Evolutionary conservation across 2,329 filamentous ascomycete genomes (phyloP).

Genomic region (Talaromyces funiculosus): DNA sequence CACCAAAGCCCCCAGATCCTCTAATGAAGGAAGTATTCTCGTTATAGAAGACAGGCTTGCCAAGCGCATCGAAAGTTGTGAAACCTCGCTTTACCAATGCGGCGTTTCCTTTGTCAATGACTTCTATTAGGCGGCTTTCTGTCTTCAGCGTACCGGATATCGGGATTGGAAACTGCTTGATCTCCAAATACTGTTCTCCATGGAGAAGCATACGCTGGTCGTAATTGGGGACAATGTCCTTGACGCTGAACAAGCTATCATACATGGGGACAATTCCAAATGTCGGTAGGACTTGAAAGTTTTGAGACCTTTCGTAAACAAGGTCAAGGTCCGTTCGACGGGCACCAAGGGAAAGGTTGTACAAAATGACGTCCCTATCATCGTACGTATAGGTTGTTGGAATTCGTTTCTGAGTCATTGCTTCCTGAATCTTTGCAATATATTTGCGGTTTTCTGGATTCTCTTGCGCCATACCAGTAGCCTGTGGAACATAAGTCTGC

Average conservation of each 20-base stretch:
- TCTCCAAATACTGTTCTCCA: constrained; percentile 95
- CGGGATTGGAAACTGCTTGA: constrained; percentile 85
- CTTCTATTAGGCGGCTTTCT: constrained; percentile 78
- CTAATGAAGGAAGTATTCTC: constrained; percentile 87
- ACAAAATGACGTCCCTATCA: constrained; percentile 85
- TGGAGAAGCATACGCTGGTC: constrained; percentile 97
- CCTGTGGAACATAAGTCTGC: too few species aligned
- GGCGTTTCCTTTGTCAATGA: constrained; percentile 89
- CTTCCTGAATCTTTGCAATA: constrained; percentile 69
- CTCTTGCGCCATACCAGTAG: constrained; percentile 34
- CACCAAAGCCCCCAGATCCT: constrained; percentile 84
- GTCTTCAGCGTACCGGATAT: constrained; percentile 72
- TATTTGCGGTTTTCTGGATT: constrained; percentile 83
- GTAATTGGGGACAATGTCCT: constrained; percentile 89
- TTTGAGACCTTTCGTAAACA: constrained; percentile 82
- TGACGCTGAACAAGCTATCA: constrained; percentile 75
- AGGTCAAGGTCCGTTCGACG: constrained; percentile 82
- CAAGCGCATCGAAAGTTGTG: constrained; percentile 75
- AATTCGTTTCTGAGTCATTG: constrained; percentile 55
- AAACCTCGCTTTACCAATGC: constrained; percentile 75
- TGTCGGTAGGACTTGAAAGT: constrained; percentile 92
- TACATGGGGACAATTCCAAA: constrained; percentile 95
- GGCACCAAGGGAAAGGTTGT: constrained; percentile 90
- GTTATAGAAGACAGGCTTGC: constrained; percentile 94
- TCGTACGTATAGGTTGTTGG: constrained; percentile 70